A percentile compares a stretch with the other conserved stretches of the same genome.
Evolutionary conservation across 1,139 yeast species (phyloP).

Genomic region (Hyphopichia wangnamkhiaoensis): DNA sequence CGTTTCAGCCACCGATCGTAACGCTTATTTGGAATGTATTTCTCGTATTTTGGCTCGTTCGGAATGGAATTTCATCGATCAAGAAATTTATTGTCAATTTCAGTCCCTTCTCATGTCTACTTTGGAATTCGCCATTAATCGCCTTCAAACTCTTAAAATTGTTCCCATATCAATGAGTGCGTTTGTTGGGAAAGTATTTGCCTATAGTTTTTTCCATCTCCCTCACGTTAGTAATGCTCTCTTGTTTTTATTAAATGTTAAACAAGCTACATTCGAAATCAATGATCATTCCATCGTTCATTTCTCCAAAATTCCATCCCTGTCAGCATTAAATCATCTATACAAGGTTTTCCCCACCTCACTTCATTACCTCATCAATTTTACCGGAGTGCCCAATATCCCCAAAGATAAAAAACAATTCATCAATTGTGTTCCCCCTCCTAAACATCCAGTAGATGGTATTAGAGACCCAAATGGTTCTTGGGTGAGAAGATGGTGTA

Average conservation of each 20-base stretch:
- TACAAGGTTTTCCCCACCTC: slow-evolving; percentile 36
- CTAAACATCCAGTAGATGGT: slow-evolving; percentile 55
- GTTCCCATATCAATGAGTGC: slow-evolving; percentile 65
- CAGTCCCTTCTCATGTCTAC: slow-evolving; percentile 49
- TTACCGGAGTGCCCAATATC: slow-evolving; percentile 28
- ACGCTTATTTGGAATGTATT: slow-evolving; percentile 73
- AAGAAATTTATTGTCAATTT: slow-evolving; percentile 23
- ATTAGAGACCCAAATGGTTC: slow-evolving; percentile 62
- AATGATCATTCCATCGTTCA: background rate
- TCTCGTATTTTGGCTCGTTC: slow-evolving; percentile 62
- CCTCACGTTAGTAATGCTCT: slow-evolving; percentile 66
- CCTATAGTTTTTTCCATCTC: slow-evolving; percentile 60
- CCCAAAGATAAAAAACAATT: slow-evolving; percentile 25
- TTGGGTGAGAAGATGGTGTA: slow-evolving; percentile 62
- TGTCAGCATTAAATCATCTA: slow-evolving; percentile 9
- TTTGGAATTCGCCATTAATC: slow-evolving; percentile 53
- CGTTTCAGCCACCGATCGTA: slow-evolving; percentile 47
- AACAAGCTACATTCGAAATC: slow-evolving; percentile 33
- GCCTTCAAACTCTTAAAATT: slow-evolving; percentile 52
- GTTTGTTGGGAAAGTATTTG: slow-evolving; percentile 79
- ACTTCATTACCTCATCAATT: slow-evolving; percentile 39
- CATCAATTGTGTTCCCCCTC: slow-evolving; percentile 48
- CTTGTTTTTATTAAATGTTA: slow-evolving; percentile 61
- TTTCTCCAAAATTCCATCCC: too few species aligned
- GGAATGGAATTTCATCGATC: slow-evolving; percentile 55